A percentile compares a stretch with the other conserved stretches of the same genome.
Evolutionary conservation across 2,329 filamentous ascomycete species (phyloP).

Genomic region (Colletotrichum karsti): DNA sequence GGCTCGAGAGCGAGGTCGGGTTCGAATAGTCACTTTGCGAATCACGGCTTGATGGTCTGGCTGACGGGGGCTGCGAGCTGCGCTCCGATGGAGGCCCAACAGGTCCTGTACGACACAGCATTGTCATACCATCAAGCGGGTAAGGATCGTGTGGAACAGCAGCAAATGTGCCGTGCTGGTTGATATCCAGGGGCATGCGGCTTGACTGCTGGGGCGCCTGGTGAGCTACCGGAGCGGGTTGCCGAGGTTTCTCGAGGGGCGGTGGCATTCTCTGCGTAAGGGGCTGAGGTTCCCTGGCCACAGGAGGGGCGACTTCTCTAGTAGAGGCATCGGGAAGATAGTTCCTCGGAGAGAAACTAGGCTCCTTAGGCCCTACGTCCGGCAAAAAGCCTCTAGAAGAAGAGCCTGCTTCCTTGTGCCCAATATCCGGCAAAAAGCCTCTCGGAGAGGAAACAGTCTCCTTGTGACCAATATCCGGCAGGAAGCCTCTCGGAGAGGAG

Average conservation of each 20-base stretch:
- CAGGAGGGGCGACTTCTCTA: background rate
- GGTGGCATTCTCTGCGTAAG: slow-evolving; percentile 57
- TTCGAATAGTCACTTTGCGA: slow-evolving; percentile 92
- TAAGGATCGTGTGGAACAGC: slow-evolving; percentile 91
- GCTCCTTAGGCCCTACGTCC: background rate
- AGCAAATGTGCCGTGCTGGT: slow-evolving; percentile 69
- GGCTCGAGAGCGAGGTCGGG: slow-evolving; percentile 87
- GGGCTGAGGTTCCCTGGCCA: slow-evolving; percentile 54
- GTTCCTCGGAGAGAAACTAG: background rate
- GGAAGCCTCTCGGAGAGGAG: background rate
- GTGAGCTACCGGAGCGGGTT: slow-evolving; percentile 11
- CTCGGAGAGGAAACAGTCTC: background rate
- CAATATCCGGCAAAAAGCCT: no score
- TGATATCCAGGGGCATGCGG: slow-evolving; percentile 53
- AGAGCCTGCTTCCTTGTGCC: background rate
- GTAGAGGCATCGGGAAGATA: background rate
- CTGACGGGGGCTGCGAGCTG: slow-evolving; percentile 61
- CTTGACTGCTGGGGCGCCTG: slow-evolving; percentile 35
- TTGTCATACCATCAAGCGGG: slow-evolving; percentile 95
- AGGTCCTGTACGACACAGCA: slow-evolving; percentile 85
- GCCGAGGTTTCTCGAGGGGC: slow-evolving; percentile 2
- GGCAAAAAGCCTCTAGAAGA: background rate
- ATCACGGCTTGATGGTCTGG: slow-evolving; percentile 83
- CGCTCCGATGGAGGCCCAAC: slow-evolving; percentile 66
- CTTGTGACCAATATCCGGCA: background rate